Conservation (phyloP, 176 grass and related monocot genomes). For the Musa troglodytarum region DNA sequence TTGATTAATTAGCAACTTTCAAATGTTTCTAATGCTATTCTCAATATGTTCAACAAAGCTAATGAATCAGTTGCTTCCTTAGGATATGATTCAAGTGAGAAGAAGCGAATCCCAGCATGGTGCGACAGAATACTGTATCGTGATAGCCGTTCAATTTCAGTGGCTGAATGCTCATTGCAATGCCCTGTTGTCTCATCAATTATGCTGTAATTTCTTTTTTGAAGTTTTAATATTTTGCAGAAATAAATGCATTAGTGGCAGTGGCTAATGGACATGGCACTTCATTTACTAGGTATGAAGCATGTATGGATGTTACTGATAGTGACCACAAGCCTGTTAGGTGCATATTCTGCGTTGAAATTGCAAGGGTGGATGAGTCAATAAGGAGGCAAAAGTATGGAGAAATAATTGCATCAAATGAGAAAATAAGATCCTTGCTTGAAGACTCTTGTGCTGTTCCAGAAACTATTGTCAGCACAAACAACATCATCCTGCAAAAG, state of each 20-base stretch:
- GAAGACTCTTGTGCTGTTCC: slow-evolving; percentile 59
- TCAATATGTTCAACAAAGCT: background rate
- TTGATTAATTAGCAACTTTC: background rate
- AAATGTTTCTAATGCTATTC: background rate
- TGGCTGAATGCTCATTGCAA: slow-evolving; percentile 73
- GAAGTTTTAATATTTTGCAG: background rate
- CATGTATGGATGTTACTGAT: slow-evolving; percentile 81
- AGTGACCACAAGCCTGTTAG: slow-evolving; percentile 98
- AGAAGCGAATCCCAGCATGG: slow-evolving; percentile 95
- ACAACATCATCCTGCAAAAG: slow-evolving; percentile 59
- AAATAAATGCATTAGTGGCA: background rate
- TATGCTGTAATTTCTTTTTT: slow-evolving; percentile 47
- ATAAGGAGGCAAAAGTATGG: slow-evolving; percentile 85
- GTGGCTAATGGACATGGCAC: background rate
- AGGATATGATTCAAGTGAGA: slow-evolving; percentile 97
- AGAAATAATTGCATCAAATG: slow-evolving; percentile 70
- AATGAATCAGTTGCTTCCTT: slow-evolving; percentile 1
- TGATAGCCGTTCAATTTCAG: slow-evolving; percentile 73
- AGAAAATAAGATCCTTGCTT: slow-evolving; percentile 51
- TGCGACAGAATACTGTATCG: slow-evolving; percentile 94
- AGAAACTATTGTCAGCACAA: slow-evolving; percentile 69
- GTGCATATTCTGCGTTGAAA: slow-evolving; percentile 85
- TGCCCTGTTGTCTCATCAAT: slow-evolving; percentile 90
- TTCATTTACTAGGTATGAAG: slow-evolving; percentile 62
- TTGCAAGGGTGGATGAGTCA: slow-evolving; percentile 70